Conservation (phyloP, 306 rosid genomes). For the Cicer arietinum region DNA sequence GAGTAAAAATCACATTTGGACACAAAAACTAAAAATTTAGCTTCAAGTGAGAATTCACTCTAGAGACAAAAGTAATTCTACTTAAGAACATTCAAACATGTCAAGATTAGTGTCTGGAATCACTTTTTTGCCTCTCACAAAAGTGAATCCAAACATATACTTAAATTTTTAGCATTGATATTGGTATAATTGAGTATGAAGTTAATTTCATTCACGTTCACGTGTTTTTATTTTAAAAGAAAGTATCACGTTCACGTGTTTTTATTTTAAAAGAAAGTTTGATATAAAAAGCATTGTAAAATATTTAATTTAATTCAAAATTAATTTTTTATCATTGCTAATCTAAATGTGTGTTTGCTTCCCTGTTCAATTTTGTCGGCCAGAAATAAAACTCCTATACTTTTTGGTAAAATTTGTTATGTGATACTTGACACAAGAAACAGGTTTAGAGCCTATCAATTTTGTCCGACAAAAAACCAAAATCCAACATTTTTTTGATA, state of each 20-base stretch:
- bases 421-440: background rate
- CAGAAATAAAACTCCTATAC: background rate
- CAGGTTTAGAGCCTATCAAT: background rate
- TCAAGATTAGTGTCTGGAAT: background rate
- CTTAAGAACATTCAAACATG: background rate
- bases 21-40: background rate
- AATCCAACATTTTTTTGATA: background rate
- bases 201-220: background rate
- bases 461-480: background rate
- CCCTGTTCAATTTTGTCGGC: background rate
- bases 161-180: background rate
- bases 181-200: background rate
- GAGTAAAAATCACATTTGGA: background rate
- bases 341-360: background rate
- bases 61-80: background rate
- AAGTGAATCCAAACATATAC: background rate
- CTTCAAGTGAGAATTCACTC: background rate
- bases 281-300: background rate
- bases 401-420: background rate
- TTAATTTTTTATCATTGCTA: background rate
- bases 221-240: background rate
- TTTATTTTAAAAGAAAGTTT: background rate
- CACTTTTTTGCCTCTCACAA: background rate
- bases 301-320: background rate
- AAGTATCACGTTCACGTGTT: background rate